Evolutionary conservation across 1,284 basidiomycete species (phyloP).

Genomic region (Cutaneotrichosporon cavernicola): DNA sequence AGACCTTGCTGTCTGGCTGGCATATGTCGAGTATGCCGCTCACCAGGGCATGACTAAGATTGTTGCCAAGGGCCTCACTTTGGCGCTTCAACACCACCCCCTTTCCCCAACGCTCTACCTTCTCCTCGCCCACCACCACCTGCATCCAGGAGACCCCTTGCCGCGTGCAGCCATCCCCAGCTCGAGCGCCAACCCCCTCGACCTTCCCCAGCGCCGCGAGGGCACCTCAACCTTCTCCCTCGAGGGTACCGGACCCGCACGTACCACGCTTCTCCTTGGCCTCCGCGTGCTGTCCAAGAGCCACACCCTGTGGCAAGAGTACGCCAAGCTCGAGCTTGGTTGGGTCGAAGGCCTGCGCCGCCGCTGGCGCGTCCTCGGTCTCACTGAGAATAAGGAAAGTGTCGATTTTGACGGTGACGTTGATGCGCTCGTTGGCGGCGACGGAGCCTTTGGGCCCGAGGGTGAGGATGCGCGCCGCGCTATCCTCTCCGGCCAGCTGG

Average conservation of each 20-base stretch:
- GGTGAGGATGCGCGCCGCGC: slow-evolving; percentile 51
- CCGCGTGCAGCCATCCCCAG: slow-evolving; percentile 52
- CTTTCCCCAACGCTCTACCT: slow-evolving; percentile 77
- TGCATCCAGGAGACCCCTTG: slow-evolving; percentile 68
- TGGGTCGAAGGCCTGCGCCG: slow-evolving; percentile 80
- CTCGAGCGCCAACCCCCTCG: slow-evolving; percentile 38
- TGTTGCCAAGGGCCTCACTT: slow-evolving; percentile 65
- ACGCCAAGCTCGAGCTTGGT: slow-evolving; percentile 85
- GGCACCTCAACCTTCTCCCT: slow-evolving; percentile 40
- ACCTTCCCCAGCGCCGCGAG: slow-evolving; percentile 22
- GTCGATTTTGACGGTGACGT: slow-evolving; percentile 23
- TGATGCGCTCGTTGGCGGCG: slow-evolving; percentile 40
- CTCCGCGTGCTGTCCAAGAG: slow-evolving; percentile 71
- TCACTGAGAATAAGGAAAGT: slow-evolving; percentile 25
- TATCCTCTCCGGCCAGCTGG: slow-evolving; percentile 51
- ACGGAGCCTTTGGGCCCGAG: slow-evolving; percentile 50
- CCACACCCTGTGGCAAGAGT: slow-evolving; percentile 77
- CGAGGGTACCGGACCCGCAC: slow-evolving; percentile 61
- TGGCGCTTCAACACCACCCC: slow-evolving; percentile 83
- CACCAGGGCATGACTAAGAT: slow-evolving; percentile 75
- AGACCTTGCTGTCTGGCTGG: slow-evolving; percentile 81
- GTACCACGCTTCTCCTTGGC: slow-evolving; percentile 79
- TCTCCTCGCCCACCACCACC: slow-evolving; percentile 79
- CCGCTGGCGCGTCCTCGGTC: slow-evolving; percentile 67
- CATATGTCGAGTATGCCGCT: slow-evolving; percentile 82